Evolutionary conservation across 2,329 filamentous ascomycete species (phyloP), one percentile per base, ranked within the genome.

Genomic region (Juglanconis sp.): DNA sequence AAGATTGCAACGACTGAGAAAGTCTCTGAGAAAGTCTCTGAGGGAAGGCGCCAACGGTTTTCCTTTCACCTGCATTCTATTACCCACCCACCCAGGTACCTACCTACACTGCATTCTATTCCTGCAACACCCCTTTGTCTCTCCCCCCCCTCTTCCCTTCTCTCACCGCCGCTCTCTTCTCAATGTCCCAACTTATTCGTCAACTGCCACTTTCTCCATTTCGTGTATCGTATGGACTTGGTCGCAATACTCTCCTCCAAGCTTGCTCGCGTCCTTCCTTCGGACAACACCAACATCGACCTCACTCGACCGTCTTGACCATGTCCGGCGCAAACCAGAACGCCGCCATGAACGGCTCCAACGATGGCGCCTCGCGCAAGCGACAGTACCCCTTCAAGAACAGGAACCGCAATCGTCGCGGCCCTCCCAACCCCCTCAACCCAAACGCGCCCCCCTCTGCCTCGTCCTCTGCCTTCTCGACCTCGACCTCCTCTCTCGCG

Each of bases 341-440:
- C 30, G 2, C 32, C 24, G 32, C 24, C 36, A 32, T 31, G 24
- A 34, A 49, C 11, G 48, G 55, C 7, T 44, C 31, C 24, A 47
- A 36, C 15, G 40, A 57, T n/a, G 48, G 48, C 15, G 30, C 55
- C 2, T 57, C 55, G 17, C 36, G 55, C 31, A 57, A 57, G 55
- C 47, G 55, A 7, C 55, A 51, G 36, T 44, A 57, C 8, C 55
- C 55, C 38, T 57, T 57, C 48, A 30, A 32, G 30, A 52, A 46
- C 36, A 49, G 55, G 36, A 50, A 50, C 8, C 46, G 47, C 36
- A 47, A 35, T 38, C 47, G 55, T 32, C 55, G 55, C 47, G 55
- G 55, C n/a, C 34, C 46, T 42, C 46, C 46, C 38, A 55, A 36
- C 42, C 1, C 24, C 7, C 8, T 6, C 8, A 24, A 15, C 5